These are phyloP conservation scores for Collariella sp. DNA, from an alignment of 495 filamentous ascomycete species.

Conservation along the genomic window DNA sequence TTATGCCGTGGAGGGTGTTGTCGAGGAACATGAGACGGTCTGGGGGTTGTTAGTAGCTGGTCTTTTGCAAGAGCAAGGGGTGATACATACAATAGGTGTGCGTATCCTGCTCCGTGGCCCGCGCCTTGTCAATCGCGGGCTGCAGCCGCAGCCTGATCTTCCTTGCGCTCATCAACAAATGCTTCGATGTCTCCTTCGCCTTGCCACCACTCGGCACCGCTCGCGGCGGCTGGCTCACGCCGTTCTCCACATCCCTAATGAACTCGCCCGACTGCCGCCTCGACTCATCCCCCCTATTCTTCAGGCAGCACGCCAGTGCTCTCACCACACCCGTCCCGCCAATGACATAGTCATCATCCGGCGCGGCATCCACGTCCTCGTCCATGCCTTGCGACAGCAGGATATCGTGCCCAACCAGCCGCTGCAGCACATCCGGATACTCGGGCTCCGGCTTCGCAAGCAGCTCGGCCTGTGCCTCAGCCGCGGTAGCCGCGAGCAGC, in stretches of 20 bases:
- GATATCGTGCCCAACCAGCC: conserved; percentile 56
- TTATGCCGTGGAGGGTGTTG: conserved; percentile 79
- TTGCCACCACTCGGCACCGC: conserved; percentile 37
- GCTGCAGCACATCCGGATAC: conserved; percentile 47
- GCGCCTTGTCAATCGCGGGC: conserved; percentile 70
- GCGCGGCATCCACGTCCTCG: conserved; percentile 61
- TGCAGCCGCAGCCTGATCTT: conserved; percentile 80
- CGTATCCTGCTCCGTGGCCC: conserved; percentile 43
- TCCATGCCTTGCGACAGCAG: conserved; percentile 45
- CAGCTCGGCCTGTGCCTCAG: conserved; percentile 20
- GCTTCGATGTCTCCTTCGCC: conserved; percentile 89
- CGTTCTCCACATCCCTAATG: conserved; percentile 32
- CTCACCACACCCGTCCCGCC: conserved; percentile 93
- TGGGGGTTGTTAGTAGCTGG: conserved; percentile 19
- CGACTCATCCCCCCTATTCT: conserved; percentile 57
- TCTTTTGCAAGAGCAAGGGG: neutral
- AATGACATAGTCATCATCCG: conserved; percentile 91
- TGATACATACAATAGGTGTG: conserved; percentile 64
- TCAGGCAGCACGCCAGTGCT: conserved; percentile 80
- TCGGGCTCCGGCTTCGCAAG: conserved; percentile 33
- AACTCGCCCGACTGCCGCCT: conserved; percentile 41
- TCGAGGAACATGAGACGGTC: conserved; percentile 84
- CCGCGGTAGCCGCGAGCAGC: conserved; percentile 6
- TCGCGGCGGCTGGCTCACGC: neutral
- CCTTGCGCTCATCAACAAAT: conserved; percentile 71